These are phyloP conservation scores for Hymenoscyphus occultus DNA, from an alignment of 2,329 filamentous ascomycete species.

Conservation along the genomic window DNA sequence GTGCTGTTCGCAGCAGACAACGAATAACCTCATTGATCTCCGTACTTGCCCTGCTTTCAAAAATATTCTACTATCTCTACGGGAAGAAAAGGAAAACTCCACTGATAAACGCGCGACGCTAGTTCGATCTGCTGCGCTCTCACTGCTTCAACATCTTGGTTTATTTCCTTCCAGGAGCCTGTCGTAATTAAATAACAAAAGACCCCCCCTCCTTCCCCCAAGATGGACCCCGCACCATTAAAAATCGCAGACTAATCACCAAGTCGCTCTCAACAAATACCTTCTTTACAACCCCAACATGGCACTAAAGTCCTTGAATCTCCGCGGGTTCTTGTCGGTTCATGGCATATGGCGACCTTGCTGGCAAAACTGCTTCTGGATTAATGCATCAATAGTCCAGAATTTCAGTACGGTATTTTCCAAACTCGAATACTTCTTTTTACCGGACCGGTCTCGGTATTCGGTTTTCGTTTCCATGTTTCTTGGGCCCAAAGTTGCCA, in stretches of 20 bases:
- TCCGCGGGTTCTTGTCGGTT: slow-evolving; percentile 2
- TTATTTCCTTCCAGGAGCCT: too few relatives aligned
- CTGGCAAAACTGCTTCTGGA: neutral
- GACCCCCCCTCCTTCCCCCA: too few relatives aligned
- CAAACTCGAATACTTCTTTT: neutral
- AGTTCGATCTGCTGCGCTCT: neutral
- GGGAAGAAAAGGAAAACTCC: neutral
- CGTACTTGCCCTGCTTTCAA: neutral
- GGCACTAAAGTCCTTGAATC: neutral
- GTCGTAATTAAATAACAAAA: too few relatives aligned
- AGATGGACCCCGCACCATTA: neutral
- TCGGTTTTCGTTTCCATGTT: neutral
- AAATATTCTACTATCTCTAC: neutral
- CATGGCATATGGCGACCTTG: neutral
- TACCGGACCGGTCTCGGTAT: neutral
- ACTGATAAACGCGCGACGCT: neutral
- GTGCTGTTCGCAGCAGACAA: neutral
- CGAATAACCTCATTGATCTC: neutral
- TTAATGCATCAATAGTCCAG: neutral
- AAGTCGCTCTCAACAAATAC: neutral
- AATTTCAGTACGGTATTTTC: neutral
- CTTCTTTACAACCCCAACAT: neutral
- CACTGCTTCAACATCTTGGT: neutral
- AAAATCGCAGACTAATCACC: neutral
- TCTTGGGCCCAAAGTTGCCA: neutral